Conservation (phyloP, 495 filamentous ascomycete species). For the Xylaria intraflava region DNA sequence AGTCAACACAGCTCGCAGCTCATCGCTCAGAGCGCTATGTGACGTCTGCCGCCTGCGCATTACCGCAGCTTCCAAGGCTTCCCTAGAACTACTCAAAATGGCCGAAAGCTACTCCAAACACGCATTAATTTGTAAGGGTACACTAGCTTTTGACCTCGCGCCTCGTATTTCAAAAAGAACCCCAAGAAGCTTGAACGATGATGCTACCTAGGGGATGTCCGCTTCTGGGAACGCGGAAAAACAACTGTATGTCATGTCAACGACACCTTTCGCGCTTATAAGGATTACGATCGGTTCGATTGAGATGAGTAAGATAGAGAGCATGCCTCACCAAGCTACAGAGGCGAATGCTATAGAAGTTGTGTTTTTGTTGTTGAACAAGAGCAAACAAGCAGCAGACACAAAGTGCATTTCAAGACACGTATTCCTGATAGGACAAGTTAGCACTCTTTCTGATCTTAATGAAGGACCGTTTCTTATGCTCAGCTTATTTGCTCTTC, state of each 20-base stretch:
- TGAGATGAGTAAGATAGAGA: constrained; percentile 15
- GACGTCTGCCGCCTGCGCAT: constrained; percentile 3
- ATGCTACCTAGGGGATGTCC: constrained; percentile 7
- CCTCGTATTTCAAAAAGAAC: neutral
- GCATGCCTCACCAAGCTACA: constrained; percentile 8
- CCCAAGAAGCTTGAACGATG: constrained; percentile 5
- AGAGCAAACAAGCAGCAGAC: neutral
- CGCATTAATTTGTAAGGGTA: constrained; percentile 9
- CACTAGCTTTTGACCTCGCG: constrained; percentile 8
- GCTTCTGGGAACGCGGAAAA: constrained; percentile 14
- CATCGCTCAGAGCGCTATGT: constrained; percentile 5
- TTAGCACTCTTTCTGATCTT: neutral
- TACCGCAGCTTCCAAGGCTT: constrained; percentile 8
- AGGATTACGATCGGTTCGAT: constrained; percentile 12
- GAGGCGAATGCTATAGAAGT: constrained; percentile 1
- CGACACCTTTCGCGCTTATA: neutral
- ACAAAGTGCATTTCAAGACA: constrained; percentile 14
- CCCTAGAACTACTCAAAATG: constrained; percentile 14
- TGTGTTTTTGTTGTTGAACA: constrained; percentile 11
- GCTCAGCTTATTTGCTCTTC: neutral
- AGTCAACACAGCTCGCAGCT: neutral
- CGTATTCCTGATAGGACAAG: neutral
- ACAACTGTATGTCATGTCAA: constrained; percentile 1
- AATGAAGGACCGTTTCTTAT: neutral
- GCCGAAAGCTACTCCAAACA: constrained; percentile 5